phyloP scores from a whole-genome alignment of 192 early-diverging fungal species.

The Entomortierella parvispora region DNA sequence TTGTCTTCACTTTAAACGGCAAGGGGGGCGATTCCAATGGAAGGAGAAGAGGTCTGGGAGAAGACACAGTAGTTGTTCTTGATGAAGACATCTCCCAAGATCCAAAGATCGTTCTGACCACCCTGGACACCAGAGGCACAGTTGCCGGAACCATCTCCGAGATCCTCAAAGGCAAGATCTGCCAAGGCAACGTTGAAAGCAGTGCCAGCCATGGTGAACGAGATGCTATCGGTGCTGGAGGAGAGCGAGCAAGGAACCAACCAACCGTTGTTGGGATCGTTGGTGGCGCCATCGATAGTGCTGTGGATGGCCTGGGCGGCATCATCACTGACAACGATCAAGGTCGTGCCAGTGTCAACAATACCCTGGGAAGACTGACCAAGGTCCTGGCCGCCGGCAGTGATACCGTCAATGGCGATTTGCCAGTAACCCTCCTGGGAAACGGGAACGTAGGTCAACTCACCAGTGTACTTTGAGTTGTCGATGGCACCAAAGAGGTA shows the following conservation, averaged over 20 bases:
- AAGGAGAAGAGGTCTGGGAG: constrained; percentile 56
- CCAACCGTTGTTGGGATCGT: background rate
- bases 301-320: constrained; percentile 60
- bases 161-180: constrained; percentile 24
- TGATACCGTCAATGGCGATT: too few relatives aligned
- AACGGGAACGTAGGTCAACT: constrained; percentile 62
- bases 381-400: too few relatives aligned
- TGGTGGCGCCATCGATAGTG: background rate
- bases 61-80: constrained; percentile 44
- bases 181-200: constrained; percentile 31
- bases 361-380: too few relatives aligned
- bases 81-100: constrained; percentile 72
- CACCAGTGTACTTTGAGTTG: constrained; percentile 50
- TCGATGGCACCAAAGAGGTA: constrained; percentile 64
- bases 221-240: constrained; percentile 8
- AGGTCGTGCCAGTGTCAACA: too few relatives aligned
- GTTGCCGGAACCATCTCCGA: background rate
- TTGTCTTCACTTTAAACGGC: too few relatives aligned
- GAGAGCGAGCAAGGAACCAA: background rate
- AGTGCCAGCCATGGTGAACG: constrained; percentile 37
- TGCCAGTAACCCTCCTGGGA: constrained; percentile 32
- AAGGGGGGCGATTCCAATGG: constrained; percentile 63
- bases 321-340: constrained; percentile 51
- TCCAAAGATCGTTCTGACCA: constrained; percentile 26
- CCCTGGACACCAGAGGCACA: constrained; percentile 24